phyloP scores from a whole-genome alignment of 352 stramenopile genomes.

The Pythium utonaiense region DNA sequence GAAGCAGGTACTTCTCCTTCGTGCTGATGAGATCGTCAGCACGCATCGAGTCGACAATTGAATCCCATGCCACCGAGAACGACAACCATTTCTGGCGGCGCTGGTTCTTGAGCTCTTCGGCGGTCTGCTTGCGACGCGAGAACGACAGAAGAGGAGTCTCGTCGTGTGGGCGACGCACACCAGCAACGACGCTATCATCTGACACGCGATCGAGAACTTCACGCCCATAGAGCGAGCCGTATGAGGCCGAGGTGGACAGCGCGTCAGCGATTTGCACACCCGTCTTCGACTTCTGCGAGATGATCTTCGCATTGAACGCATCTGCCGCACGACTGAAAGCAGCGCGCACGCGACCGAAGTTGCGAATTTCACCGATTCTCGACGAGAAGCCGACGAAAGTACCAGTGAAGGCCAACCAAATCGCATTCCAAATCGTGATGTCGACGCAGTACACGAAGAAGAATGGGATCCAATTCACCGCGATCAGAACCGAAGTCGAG shows the following conservation, averaged over 20 bases:
- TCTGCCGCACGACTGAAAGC: constrained; percentile 86
- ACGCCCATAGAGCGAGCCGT: constrained; percentile 30
- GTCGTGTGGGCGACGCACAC: constrained; percentile 27
- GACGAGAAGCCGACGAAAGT: constrained; percentile 96
- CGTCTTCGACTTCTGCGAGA: constrained; percentile 73
- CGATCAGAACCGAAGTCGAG: constrained; percentile 88
- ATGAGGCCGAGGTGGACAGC: constrained; percentile 20
- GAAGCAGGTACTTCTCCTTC: constrained; percentile 85
- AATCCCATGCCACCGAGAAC: constrained; percentile 97
- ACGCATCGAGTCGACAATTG: constrained; percentile 95
- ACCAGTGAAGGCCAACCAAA: constrained; percentile 96
- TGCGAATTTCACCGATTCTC: constrained; percentile 95
- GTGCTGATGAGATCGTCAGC: constrained; percentile 90
- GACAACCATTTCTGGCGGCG: constrained; percentile 98
- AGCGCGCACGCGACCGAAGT: constrained; percentile 83
- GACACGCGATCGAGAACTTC: constrained; percentile 32
- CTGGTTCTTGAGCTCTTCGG: constrained; percentile 84
- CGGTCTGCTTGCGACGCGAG: constrained; percentile 78
- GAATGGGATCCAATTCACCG: constrained; percentile 95
- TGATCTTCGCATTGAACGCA: constrained; percentile 85
- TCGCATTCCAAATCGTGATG: constrained; percentile 98
- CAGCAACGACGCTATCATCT: constrained; percentile 21
- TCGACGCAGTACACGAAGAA: constrained; percentile 98
- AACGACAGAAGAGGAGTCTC: constrained; percentile 84
- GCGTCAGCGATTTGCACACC: constrained; percentile 35